Percentiles rank a stretch among this genome's conserved stretches.
These are phyloP conservation scores for Balamuthia mandrillaris DNA, from an alignment of 208 protist genomes.

Conservation along the genomic window DNA sequence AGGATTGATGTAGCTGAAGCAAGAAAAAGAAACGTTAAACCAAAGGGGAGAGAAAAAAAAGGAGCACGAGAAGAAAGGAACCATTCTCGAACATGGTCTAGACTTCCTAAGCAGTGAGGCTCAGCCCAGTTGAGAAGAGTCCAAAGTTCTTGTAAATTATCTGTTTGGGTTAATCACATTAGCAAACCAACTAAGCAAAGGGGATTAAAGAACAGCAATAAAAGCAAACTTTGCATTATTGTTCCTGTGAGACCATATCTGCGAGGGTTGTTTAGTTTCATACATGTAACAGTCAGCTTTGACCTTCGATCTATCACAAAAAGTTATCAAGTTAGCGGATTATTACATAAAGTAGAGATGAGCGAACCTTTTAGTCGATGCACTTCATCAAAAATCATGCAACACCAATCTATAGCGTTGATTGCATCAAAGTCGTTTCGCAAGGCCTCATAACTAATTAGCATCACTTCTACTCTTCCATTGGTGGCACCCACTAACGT, in stretches of 20 bases:
- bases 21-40: background rate
- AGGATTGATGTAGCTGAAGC: constrained; percentile 18
- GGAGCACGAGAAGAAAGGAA: background rate
- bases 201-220: background rate
- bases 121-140: constrained; percentile 47
- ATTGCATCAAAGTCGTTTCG: constrained; percentile 33
- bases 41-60: background rate
- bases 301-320: constrained; percentile 7
- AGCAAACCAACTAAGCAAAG: background rate
- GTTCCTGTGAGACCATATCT: constrained; percentile 43
- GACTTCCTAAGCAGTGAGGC: background rate
- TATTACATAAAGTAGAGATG: background rate
- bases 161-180: background rate
- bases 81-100: background rate
- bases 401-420: constrained; percentile 40
- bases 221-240: constrained; percentile 47
- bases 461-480: constrained; percentile 3
- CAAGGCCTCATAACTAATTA: constrained; percentile 42
- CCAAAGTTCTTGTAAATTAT: constrained; percentile 50
- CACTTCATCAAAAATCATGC: constrained; percentile 53
- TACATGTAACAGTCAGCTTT: constrained; percentile 25
- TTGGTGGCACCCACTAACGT: background rate
- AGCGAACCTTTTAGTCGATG: constrained; percentile 41
- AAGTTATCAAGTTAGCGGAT: background rate
- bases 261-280: background rate